Evolutionary conservation across 2,329 filamentous ascomycete genomes (phyloP), one percentile per base, ranked within the genome.

Genomic region (Sporothrix pseudoabietina): DNA sequence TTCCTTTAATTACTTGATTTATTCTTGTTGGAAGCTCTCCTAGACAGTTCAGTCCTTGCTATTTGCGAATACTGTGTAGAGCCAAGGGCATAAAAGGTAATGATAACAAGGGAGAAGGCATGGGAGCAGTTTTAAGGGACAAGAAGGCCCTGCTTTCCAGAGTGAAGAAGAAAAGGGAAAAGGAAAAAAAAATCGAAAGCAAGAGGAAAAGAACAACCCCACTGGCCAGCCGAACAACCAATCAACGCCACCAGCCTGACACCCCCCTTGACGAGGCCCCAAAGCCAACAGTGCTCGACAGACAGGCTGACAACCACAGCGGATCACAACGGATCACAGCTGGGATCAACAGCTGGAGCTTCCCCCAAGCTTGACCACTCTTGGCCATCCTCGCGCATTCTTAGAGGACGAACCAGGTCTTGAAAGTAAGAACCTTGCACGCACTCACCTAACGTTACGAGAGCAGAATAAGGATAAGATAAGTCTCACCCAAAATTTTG

Each of bases 381-480:
- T 22, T n/a, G 8, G 35, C 35, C 35, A 52, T 7, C 16, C n/a
- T 35, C 39, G 7, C 44, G 61, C n/a, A 47, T 47, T 65, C 55
- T 65, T 47, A 65, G 61, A 47, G 61, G 61, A 47, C 39, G 22
- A 47, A 10, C 30, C 59, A 63, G 30, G 30, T 19, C 39, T 66
- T 12, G 16, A 22, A 22, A 41, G 14, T 16, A 6, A 44, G 12
- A 6, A 1, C 44, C 44, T 49, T 16, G 44, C 41, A 47, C 10
- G 41, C 39, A 41, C 12, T 14, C 3, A 44, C 2, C 4, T 2
- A 19, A 66, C 47, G 39, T 39, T 47, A 47, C 59, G 35, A 41
- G n/a, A 32, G n/a, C 12, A 35, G 39, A 47, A 26, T 26, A 30
- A 66, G n/a, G 61, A 66, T 66, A 47, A 65, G 61, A 66, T 30